Conservation (phyloP, 345 rosid species). For the Streptanthus diversifolius region DNA sequence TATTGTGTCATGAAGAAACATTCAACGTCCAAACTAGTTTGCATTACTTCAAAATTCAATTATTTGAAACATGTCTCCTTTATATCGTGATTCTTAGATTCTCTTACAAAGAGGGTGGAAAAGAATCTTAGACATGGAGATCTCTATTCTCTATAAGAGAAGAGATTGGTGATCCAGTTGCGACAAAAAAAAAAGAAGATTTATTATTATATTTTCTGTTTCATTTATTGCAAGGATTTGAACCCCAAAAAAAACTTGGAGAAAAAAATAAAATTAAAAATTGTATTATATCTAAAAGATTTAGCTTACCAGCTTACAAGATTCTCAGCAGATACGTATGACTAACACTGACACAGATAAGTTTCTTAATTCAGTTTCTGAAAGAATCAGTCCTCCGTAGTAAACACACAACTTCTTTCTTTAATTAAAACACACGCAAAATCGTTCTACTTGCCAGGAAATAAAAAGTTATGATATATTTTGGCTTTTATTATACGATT, state of each 20-base stretch:
- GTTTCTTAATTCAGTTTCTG: slow-evolving; percentile 20
- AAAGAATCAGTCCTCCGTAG: slow-evolving; percentile 27
- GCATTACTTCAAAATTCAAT: no score
- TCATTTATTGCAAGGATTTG: neutral
- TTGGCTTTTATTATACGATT: slow-evolving; percentile 17
- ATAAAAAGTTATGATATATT: neutral
- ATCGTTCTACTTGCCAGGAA: slow-evolving; percentile 5
- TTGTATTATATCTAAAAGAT: neutral
- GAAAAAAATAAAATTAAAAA: neutral
- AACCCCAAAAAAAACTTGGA: neutral
- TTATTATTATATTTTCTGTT: neutral
- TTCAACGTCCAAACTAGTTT: no score
- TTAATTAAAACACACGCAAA: slow-evolving; percentile 9
- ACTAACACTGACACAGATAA: slow-evolving; percentile 18
- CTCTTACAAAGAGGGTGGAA: neutral
- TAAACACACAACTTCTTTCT: slow-evolving; percentile 26
- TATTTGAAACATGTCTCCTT: neutral
- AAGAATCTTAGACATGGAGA: neutral
- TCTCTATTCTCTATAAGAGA: neutral
- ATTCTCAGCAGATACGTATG: slow-evolving; percentile 30
- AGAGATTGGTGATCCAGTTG: neutral
- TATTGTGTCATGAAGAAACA: no score
- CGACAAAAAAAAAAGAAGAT: neutral
- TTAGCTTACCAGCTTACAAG: neutral
- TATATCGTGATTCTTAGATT: no score